Base-by-base conservation (phyloP, 768 basidiomycete species). In the Steccherinum ochraceum region DNA sequence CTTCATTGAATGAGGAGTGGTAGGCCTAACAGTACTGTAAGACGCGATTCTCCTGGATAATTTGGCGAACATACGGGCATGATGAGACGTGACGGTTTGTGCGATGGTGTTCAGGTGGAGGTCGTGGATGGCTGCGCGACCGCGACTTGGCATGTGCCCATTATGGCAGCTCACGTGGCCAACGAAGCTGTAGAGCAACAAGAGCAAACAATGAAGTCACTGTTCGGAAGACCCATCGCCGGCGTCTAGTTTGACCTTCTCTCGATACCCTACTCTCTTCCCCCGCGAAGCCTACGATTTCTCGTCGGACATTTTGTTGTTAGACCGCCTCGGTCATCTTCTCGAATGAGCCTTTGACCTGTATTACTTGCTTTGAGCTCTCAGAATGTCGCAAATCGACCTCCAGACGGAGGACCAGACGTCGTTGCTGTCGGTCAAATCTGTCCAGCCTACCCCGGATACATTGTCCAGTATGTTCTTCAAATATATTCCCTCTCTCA, bases 1-100 rank as follows among this genome's bases (percentile, higher is more conserved):
- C 80, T 54, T 93, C 91, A 69, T 96, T 96, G 67, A 93, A 81
- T 3, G 89, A 73, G 2, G 96, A 97, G 68, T 99, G 95, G 65
- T 99, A 99, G 19, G 95, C 95, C 96, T 98, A 30, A 25, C 41
- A 40, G 13, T 3, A 46, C n/a, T n/a, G n/a, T n/a, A n/a, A n/a
- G n/a, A n/a, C n/a, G n/a, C n/a, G n/a, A n/a, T n/a, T n/a, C n/a
- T n/a, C n/a, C n/a, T n/a, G n/a, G 25, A 12, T 5, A 43, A 43
- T 16, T 5, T 11, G 13, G 25, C 40, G 1, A 30, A 40, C 2
- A 26, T 48, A 65, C 65, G 21, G 68, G 55, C 56, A 60, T 57
- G n/a, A 30, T 52, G 46, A 46, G 26, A 30, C 30, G 21, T n/a
- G 11, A 40, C 42, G 25, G 26, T 45, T 5, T 24, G 41, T 43